Conservation (phyloP, 805 yeast species). For the Saccharomyces kudriavzevii region DNA sequence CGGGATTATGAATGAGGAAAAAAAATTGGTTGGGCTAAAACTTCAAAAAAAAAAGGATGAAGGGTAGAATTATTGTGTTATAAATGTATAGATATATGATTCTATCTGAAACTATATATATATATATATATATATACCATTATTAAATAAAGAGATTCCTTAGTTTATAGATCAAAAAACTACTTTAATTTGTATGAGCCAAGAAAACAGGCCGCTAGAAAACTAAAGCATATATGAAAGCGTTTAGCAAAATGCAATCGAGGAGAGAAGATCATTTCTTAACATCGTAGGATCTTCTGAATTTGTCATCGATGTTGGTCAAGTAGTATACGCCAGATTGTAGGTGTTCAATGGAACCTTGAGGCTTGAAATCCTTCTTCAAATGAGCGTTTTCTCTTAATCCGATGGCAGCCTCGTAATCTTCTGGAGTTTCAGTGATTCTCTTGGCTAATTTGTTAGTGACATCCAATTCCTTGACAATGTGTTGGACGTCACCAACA, state of each 20-base stretch:
- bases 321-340: constrained; percentile 76
- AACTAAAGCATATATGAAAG: neutral
- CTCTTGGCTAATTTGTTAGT: constrained; percentile 57
- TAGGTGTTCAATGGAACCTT: constrained; percentile 67
- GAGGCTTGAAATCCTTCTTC: constrained; percentile 70
- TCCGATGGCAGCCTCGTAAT: constrained; percentile 72
- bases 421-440: constrained; percentile 58
- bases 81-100: neutral
- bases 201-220: neutral
- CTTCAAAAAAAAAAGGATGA: neutral
- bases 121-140: neutral
- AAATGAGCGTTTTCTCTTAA: constrained; percentile 87
- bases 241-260: neutral
- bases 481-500: constrained; percentile 68
- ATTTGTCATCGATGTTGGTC: constrained; percentile 76
- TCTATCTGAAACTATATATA: neutral
- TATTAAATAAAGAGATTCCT: neutral
- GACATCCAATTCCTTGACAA: constrained; percentile 58
- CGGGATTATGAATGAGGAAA: constrained; percentile 9
- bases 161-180: neutral
- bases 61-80: neutral
- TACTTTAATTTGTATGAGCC: neutral
- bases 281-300: constrained; percentile 70
- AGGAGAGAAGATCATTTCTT: constrained; percentile 40
- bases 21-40: neutral